A percentile compares a stretch with the other conserved stretches of the same genome.
These are phyloP conservation scores for Chlorella variabilis DNA, from an alignment of 163 green algal species.

Conservation along the genomic window DNA sequence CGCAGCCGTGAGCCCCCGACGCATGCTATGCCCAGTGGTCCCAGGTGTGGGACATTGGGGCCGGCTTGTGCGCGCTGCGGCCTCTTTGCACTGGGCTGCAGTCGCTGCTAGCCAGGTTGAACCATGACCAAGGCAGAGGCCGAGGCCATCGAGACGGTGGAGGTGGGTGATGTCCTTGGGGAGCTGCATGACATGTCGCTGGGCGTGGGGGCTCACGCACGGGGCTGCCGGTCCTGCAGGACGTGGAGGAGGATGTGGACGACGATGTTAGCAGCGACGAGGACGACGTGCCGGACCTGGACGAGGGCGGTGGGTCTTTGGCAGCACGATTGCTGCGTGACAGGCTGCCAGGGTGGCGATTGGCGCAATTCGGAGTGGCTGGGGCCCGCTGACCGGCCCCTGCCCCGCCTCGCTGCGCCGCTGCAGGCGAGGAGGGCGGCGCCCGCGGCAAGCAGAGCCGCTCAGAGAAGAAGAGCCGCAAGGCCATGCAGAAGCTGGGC, in stretches of 20 bases:
- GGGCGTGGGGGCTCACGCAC: neutral
- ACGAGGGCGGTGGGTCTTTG: constrained; percentile 38
- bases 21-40: too few species aligned
- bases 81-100: too few species aligned
- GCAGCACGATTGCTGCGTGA: too few species aligned
- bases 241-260: constrained; percentile 68
- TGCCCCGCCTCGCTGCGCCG: too few species aligned
- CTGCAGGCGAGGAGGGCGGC: constrained; percentile 43
- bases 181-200: neutral
- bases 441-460: constrained; percentile 90
- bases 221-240: constrained; percentile 27
- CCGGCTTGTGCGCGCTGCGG: too few species aligned
- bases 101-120: too few species aligned
- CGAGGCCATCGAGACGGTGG: constrained; percentile 63
- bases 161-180: constrained; percentile 53
- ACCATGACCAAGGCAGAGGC: constrained; percentile 68
- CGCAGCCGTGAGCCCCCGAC: too few species aligned
- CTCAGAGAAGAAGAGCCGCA: constrained; percentile 98
- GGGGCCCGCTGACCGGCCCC: too few species aligned
- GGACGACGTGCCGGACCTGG: constrained; percentile 26
- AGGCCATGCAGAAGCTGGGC: constrained; percentile 99
- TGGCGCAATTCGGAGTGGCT: too few species aligned
- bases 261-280: constrained; percentile 74
- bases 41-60: too few species aligned
- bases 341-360: too few species aligned